Evolutionary conservation across 1,284 basidiomycete genomes (phyloP), one percentile per base, ranked within the genome.

Genomic region (Cutaneotrichosporon spelunceum): DNA sequence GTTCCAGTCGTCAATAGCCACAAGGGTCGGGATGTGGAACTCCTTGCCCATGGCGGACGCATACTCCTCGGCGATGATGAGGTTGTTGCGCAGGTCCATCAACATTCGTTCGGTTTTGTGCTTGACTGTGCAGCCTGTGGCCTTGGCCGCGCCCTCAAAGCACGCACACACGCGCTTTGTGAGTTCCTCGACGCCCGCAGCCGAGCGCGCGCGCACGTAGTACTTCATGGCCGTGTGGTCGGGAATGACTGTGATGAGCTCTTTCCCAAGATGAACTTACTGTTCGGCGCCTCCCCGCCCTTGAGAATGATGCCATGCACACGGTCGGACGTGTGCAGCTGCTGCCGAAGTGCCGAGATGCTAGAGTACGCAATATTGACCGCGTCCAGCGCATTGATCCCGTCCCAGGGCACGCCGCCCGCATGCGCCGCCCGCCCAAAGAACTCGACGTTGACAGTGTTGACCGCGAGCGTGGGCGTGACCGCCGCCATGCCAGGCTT

Each of bases 321-420:
- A 19, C 67, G 60, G 56, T 61, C 64, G 3, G 56, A 55, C 7
- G 63, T 49, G 36, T 53, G 61, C n/a, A 71, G 24, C 76, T 90
- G 87, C 74, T 90, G 90, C 16, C 91, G 83, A 49, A 93, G 81
- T 2, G 85, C 85, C 10, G 88, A 87, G 50, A 93, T 82, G 60
- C 84, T 83, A 9, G 84, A 84, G 77, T 93, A 93, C 3, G 89
- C 88, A 19, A 89, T 78, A 68, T 91, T 87, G 2, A 88, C 90
- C 0, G 90, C 91, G 74, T 92, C 91, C 47, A 90, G 83, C 5
- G 91, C 90, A 72, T 93, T 93, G 62, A 84, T 83, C 26, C 87
- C 91, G 77, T 91, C 88, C 89, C 67, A 72, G 16, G 70, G 70
- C 23, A 63, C 62, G 16, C 34, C 84, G 29, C 85, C 86, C 14